Conservation (phyloP, 805 yeast species). For the Nakazawaea laoshanensis region DNA sequence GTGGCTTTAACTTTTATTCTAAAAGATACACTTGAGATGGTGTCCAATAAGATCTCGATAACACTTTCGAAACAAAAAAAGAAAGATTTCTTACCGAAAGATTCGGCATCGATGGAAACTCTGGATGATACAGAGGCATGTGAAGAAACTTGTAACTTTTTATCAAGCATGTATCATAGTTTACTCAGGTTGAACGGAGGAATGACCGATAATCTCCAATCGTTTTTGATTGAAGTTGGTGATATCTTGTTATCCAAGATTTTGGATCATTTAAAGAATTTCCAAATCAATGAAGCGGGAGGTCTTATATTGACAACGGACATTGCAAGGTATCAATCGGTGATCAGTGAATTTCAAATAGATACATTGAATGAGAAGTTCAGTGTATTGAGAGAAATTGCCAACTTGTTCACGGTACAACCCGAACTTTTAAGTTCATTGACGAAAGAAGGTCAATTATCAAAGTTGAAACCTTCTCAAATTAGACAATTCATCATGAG, state of each 20-base stretch:
- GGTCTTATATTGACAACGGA: slow-evolving; percentile 80
- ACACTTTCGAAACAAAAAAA: slow-evolving; percentile 61
- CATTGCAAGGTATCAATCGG: slow-evolving; percentile 64
- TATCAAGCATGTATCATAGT: slow-evolving; percentile 25
- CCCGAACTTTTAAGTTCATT: slow-evolving; percentile 71
- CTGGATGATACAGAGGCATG: slow-evolving; percentile 65
- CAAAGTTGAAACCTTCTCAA: slow-evolving; percentile 51
- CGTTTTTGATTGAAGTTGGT: slow-evolving; percentile 50
- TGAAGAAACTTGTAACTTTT: slow-evolving; percentile 47
- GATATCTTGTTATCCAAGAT: slow-evolving; percentile 46
- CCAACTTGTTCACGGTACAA: slow-evolving; percentile 78
- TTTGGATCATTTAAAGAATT: slow-evolving; percentile 66
- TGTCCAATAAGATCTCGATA: slow-evolving; percentile 39
- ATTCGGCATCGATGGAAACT: slow-evolving; percentile 16
- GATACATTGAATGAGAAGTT: slow-evolving; percentile 54
- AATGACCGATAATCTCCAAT: slow-evolving; percentile 34
- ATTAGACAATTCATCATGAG: slow-evolving; percentile 60
- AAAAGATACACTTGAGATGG: slow-evolving; percentile 45
- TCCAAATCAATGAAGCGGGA: slow-evolving; percentile 71
- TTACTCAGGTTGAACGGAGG: slow-evolving; percentile 12
- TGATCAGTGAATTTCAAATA: slow-evolving; percentile 60
- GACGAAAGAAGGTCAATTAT: slow-evolving; percentile 73
- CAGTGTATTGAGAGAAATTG: slow-evolving; percentile 69
- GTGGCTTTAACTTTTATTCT: slow-evolving; percentile 56
- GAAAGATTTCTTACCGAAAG: slow-evolving; percentile 54